Evolutionary conservation across 2,329 filamentous ascomycete species (phyloP), one percentile per base, ranked within the genome.

Genomic region (Exophiala lecanii-corni): DNA sequence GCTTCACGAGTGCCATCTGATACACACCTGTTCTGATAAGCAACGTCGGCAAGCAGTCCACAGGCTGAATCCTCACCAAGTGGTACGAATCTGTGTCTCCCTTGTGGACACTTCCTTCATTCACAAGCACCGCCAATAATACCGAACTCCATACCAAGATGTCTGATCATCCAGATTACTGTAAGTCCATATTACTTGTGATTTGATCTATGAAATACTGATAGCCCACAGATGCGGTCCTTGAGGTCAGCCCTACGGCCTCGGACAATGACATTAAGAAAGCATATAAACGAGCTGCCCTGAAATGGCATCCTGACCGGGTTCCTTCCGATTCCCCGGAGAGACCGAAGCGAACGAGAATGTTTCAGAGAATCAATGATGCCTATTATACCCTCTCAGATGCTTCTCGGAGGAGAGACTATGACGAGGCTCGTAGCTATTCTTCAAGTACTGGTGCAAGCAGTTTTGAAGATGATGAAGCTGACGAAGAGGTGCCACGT

Each of bases 311-410:
- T 64, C 91, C 91, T 2, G 92, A 98, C 64, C 86, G 92, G 47
- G 88, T 98, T 30, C 76, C 89, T 19, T 70, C 78, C 53, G 81
- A 89, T 66, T 91, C 88, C 4, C 87, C 89, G 26, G 89, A 97
- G 56, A 86, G 91, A 51, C 66, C 79, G 16, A 66, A 78, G 9
- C 85, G 89, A 59, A 98, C 92, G 4, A 86, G 85, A 59, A 83
- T 83, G 62, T 95, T 95, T 71, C 89, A 95, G 65, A 79, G 86
- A 53, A 86, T 95, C 59, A 94, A 94, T 69, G 89, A 94, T 60
- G 88, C 89, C 50, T 95, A 94, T 73, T 94, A 87, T 65, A 89
- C 86, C 0, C 81, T 97, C 19, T 94, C 86, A 0, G 89, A 97
- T 62, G 61, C 82, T 6, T 68, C 72, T 0, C 79, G 91, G 19